Base-by-base conservation (phyloP, 768 basidiomycete genomes). In the Boletus bicolor region DNA sequence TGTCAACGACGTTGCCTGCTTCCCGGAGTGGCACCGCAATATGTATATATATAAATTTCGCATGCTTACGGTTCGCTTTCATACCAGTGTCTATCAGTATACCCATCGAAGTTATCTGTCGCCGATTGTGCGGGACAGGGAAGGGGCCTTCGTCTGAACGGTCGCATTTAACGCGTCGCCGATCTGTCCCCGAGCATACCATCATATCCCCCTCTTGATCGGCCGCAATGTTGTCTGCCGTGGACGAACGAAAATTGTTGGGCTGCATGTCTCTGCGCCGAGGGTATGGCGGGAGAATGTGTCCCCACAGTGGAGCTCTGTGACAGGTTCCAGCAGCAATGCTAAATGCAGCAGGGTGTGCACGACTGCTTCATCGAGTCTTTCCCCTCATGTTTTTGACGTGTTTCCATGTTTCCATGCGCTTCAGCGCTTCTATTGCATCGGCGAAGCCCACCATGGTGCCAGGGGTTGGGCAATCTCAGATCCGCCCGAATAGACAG, bases 341-440 rank as follows among this genome's bases (percentile, higher is more conserved):
- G 49, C 58, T 51, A 55, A 59, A 67, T 61, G 41, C 55, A 57
- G 38, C 21, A 44, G 44, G 59, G 60, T 43, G 43, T 57, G 44
- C 53, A 54, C 44, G 44, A 44, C 49, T 55, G 19, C 54, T 42
- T 50, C 52, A 61, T 68, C 53, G 44, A 54, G 53, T 50, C 32
- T 26, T 57, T 12, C 32, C 50, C 70, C 58, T 66, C 64, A 57
- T 68, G 67, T 63, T 60, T 59, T 65, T 56, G 61, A 59, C 68
- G 56, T 68, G 66, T 54, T 63, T 65, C 58, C 35, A 46, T 44
- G 44, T 44, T 59, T 67, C 56, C 49, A 57, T 55, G 57, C 51
- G 30, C 54, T 53, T 39, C 45, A 56, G 48, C 46, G 44, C 59
- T 58, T 57, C 55, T 51, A 49, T 68, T 39, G 44, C 57, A 51